phyloP scores from a whole-genome alignment of 768 basidiomycete genomes.

The Tylopilus sp. region DNA sequence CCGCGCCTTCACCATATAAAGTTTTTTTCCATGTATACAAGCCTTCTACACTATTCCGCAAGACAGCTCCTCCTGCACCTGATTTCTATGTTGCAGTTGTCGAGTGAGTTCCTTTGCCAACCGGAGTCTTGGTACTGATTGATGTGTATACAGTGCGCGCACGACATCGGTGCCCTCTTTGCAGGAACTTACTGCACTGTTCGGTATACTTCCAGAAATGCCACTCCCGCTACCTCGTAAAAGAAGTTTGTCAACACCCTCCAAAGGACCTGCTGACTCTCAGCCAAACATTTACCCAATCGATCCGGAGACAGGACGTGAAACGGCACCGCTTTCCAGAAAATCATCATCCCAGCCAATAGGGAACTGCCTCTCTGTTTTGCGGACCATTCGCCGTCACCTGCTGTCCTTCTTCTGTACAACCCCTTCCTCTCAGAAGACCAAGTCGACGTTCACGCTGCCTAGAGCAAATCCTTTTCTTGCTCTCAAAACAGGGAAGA shows the following conservation, averaged over 20 bases:
- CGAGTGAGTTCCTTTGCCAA: constrained; percentile 52
- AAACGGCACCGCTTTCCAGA: not conserved
- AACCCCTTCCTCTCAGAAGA: constrained; percentile 11
- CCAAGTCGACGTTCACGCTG: constrained; percentile 26
- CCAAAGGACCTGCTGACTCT: constrained; percentile 1
- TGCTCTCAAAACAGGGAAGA: constrained; percentile 79
- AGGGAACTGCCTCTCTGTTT: not conserved
- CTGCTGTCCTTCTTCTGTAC: constrained; percentile 3
- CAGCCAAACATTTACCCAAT: constrained; percentile 1
- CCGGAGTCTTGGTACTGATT: constrained; percentile 2
- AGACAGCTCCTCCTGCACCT: constrained; percentile 69
- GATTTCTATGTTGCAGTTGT: constrained; percentile 87
- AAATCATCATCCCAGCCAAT: not conserved
- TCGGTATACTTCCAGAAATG: constrained; percentile 58
- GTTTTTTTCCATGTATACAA: constrained; percentile 92
- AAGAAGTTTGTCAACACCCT: constrained; percentile 12
- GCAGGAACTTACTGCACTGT: constrained; percentile 71
- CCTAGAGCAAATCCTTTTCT: constrained; percentile 70
- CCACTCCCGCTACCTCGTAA: constrained; percentile 60
- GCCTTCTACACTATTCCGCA: constrained; percentile 81
- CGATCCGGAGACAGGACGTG: not conserved
- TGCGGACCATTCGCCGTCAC: constrained; percentile 1
- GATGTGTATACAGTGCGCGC: constrained; percentile 55
- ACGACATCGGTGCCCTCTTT: constrained; percentile 81
- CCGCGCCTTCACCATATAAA: constrained; percentile 42